phyloP scores from a whole-genome alignment of 106 monocot species.

The Narthecium ossifragum region DNA sequence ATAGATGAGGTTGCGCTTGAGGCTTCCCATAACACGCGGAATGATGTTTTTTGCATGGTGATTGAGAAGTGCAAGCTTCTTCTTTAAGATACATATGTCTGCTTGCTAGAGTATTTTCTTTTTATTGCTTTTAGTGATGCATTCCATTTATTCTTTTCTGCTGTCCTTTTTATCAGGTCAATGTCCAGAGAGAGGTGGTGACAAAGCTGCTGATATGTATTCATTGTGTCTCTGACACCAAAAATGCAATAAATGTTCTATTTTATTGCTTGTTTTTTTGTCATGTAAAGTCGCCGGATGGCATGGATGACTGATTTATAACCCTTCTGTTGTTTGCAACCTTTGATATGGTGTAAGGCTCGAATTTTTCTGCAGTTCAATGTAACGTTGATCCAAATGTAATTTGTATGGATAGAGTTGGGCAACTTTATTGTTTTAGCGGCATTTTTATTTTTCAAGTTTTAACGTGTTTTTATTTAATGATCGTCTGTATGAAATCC shows the following conservation, averaged over 20 bases:
- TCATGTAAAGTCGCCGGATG: not conserved
- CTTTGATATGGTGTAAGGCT: conserved; percentile 24
- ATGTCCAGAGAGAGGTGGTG: conserved; percentile 51
- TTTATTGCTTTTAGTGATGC: not conserved
- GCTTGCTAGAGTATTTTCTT: not conserved
- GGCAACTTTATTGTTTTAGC: too few species aligned
- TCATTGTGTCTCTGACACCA: conserved; percentile 4
- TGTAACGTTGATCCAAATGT: too few species aligned
- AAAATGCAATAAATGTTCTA: conserved; percentile 13
- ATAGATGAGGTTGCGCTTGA: not conserved
- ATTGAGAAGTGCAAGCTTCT: not conserved
- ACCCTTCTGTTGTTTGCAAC: conserved; percentile 21
- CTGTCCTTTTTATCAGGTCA: conserved; percentile 33
- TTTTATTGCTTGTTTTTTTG: conserved; percentile 5
- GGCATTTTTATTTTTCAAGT: too few species aligned
- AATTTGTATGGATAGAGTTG: too few species aligned
- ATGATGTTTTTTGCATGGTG: not conserved
- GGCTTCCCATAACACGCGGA: not conserved
- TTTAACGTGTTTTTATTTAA: too few species aligned
- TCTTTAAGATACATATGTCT: not conserved
- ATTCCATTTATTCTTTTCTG: not conserved
- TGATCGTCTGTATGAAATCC: too few species aligned
- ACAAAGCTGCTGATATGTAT: conserved; percentile 10
- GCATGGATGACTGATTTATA: conserved; percentile 1
- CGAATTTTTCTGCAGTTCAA: conserved; percentile 18